These are phyloP conservation scores for Colletotrichum navitas DNA, from an alignment of 2,329 filamentous ascomycete genomes.

Conservation along the genomic window DNA sequence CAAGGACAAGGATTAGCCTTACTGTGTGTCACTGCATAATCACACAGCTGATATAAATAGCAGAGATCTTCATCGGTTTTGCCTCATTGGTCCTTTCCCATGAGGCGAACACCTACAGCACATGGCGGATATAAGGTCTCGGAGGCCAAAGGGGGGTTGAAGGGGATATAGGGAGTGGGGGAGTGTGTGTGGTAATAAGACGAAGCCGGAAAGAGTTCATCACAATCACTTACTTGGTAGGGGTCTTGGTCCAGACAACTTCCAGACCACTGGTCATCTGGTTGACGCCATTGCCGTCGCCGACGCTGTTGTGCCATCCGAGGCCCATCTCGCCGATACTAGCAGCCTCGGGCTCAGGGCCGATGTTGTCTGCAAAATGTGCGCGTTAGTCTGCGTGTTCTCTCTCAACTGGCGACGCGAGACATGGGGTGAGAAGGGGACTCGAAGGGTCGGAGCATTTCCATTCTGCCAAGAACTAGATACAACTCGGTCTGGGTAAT, in stretches of 20 bases:
- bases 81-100: conserved; percentile 1
- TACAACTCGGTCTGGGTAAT: neutral
- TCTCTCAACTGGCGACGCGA: conserved; percentile 8
- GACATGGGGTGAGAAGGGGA: neutral
- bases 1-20: conserved; percentile 37
- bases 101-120: neutral
- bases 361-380: conserved; percentile 69
- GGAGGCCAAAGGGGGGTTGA: neutral
- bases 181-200: neutral
- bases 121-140: conserved; percentile 13
- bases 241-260: conserved; percentile 83
- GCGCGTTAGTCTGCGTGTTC: conserved; percentile 19
- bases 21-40: conserved; percentile 35
- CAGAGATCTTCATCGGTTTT: neutral
- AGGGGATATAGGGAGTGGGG: neutral
- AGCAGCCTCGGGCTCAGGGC: conserved; percentile 75
- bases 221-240: conserved; percentile 63
- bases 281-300: conserved; percentile 76
- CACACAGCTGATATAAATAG: conserved; percentile 37
- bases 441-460: neutral
- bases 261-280: conserved; percentile 83
- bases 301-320: conserved; percentile 77
- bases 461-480: neutral
- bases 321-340: conserved; percentile 75
- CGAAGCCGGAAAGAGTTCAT: conserved; percentile 23